phyloP scores from a whole-genome alignment of 805 yeast species.

The Yarrowia yakushimensis region DNA sequence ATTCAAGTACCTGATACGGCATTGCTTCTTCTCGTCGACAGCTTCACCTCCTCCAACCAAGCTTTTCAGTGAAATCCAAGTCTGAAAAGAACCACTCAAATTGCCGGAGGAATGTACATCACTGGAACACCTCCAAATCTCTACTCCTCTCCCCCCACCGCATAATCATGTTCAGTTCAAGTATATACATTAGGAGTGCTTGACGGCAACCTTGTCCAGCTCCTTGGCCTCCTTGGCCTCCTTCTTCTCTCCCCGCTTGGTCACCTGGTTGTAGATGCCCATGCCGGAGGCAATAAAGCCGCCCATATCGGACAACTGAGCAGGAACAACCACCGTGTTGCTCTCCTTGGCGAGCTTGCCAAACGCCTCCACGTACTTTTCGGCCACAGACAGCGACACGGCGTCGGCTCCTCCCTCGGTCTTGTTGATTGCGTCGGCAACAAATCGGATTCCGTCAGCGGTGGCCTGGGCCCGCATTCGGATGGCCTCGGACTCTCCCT shows the following conservation, averaged over 20 bases:
- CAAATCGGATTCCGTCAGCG: constrained; percentile 60
- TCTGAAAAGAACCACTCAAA: too few relatives aligned
- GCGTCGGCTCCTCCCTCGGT: constrained; percentile 75
- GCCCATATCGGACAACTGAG: constrained; percentile 70
- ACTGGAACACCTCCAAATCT: too few relatives aligned
- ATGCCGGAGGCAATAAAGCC: constrained; percentile 72
- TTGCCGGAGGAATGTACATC: too few relatives aligned
- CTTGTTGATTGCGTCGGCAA: constrained; percentile 63
- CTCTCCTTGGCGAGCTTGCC: constrained; percentile 78
- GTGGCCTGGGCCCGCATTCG: constrained; percentile 65
- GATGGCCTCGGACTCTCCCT: constrained; percentile 73
- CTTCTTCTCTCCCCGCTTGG: not conserved
- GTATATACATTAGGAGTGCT: constrained; percentile 13
- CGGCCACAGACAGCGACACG: constrained; percentile 75
- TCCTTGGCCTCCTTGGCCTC: not conserved
- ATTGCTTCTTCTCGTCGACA: too few relatives aligned
- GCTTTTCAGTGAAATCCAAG: too few relatives aligned
- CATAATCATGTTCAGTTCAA: not conserved
- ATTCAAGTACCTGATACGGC: too few relatives aligned
- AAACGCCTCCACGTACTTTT: constrained; percentile 77
- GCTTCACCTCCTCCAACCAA: too few relatives aligned
- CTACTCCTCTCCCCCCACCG: too few relatives aligned
- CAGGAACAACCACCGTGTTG: constrained; percentile 73
- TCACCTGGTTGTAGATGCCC: constrained; percentile 61
- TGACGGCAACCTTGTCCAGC: not conserved